Evolutionary conservation across 2,329 filamentous ascomycete species (phyloP).

Genomic region (Penicillium sp.): DNA sequence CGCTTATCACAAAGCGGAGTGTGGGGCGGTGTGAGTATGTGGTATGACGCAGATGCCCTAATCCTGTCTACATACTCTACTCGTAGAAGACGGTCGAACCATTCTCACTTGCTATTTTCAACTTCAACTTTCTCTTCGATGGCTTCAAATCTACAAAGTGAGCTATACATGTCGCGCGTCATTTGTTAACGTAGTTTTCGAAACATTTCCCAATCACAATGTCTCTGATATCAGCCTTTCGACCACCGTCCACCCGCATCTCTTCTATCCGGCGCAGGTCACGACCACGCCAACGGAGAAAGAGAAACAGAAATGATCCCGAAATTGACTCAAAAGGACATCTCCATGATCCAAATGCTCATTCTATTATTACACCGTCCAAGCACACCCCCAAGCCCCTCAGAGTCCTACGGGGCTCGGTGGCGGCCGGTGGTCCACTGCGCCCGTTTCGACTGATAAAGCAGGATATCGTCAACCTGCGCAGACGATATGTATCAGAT

Average conservation of each 20-base stretch:
- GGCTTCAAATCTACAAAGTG: too few relatives aligned
- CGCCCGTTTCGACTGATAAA: constrained; percentile 52
- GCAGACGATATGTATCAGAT: constrained; percentile 49
- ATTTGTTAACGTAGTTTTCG: not conserved
- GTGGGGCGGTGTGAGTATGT: not conserved
- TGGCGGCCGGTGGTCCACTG: constrained; percentile 42
- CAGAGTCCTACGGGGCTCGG: constrained; percentile 27
- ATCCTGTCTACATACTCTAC: not conserved
- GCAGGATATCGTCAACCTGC: constrained; percentile 48
- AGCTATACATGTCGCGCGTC: not conserved
- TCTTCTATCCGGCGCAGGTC: constrained; percentile 26
- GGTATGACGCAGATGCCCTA: not conserved
- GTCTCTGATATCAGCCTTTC: constrained; percentile 35
- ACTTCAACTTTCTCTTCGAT: too few relatives aligned
- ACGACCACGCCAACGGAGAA: constrained; percentile 19
- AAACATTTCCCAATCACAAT: constrained; percentile 11
- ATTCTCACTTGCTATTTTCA: not conserved
- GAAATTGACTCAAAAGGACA: constrained; percentile 14
- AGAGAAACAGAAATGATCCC: constrained; percentile 6
- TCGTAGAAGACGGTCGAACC: not conserved
- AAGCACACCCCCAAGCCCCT: constrained; percentile 36
- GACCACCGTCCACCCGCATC: constrained; percentile 29
- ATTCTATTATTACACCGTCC: constrained; percentile 37
- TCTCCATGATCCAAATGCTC: constrained; percentile 25
- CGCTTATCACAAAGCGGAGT: constrained; percentile 1